Conservation (phyloP, 768 basidiomycete genomes). For the Psilocybe tampanensis region DNA sequence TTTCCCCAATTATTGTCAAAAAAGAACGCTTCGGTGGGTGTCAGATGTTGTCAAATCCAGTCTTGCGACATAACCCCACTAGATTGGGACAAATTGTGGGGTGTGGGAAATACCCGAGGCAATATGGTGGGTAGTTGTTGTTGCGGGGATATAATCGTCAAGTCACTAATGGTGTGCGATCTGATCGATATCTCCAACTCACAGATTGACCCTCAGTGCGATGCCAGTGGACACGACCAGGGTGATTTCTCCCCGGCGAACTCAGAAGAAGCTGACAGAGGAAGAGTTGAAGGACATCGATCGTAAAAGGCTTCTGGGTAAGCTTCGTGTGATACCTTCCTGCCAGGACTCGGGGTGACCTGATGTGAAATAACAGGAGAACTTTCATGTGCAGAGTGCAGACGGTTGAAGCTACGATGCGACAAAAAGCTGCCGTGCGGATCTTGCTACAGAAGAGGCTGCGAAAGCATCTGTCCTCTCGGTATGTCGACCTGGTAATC, state of each 20-base stretch:
- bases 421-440: conserved; percentile 55
- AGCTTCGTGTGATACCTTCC: conserved; percentile 10
- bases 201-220: conserved; percentile 9
- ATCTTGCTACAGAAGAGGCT: conserved; percentile 57
- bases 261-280: conserved; percentile 47
- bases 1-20: neutral
- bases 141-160: conserved; percentile 3
- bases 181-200: conserved; percentile 12
- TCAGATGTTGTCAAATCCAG: neutral
- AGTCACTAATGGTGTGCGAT: conserved; percentile 2
- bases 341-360: neutral
- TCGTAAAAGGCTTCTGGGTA: conserved; percentile 49
- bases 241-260: conserved; percentile 36
- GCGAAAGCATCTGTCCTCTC: conserved; percentile 66
- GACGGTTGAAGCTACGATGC: conserved; percentile 52
- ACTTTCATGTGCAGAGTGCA: conserved; percentile 56
- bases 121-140: conserved; percentile 1
- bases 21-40: neutral
- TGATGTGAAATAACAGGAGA: conserved; percentile 36
- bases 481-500: conserved; percentile 33
- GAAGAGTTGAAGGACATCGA: conserved; percentile 57
- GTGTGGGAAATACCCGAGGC: neutral
- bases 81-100: neutral
- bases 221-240: conserved; percentile 50
- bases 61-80: neutral